Evolutionary conservation across 768 basidiomycete species (phyloP).

Genomic region (Daedalea quercina): DNA sequence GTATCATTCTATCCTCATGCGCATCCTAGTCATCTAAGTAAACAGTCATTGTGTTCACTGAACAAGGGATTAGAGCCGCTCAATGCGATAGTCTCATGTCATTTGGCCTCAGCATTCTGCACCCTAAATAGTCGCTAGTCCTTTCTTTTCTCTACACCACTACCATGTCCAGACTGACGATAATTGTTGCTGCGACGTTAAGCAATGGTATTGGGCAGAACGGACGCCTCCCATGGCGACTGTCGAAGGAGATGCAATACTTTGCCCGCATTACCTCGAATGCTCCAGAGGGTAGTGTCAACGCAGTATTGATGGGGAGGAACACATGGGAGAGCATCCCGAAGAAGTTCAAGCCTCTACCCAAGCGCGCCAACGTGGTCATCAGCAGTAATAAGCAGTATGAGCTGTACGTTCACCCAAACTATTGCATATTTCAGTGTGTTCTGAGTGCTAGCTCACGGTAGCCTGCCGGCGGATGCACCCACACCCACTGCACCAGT

Average conservation of each 20-base stretch:
- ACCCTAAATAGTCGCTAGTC: too few species aligned
- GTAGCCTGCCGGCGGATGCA: conserved; percentile 7
- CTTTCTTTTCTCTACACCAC: too few species aligned
- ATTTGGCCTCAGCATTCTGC: too few species aligned
- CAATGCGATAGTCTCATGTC: too few species aligned
- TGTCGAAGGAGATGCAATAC: conserved; percentile 86
- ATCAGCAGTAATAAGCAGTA: conserved; percentile 56
- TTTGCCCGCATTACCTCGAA: conserved; percentile 75
- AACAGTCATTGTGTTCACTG: too few species aligned
- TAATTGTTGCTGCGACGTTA: conserved; percentile 90
- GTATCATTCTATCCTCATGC: too few species aligned
- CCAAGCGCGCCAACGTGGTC: conserved; percentile 71
- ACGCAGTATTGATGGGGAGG: conserved; percentile 91
- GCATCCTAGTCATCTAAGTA: too few species aligned
- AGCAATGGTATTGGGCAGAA: conserved; percentile 82
- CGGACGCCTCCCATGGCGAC: conserved; percentile 78
- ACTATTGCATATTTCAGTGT: not conserved
- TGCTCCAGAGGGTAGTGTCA: conserved; percentile 47
- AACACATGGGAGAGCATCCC: conserved; percentile 99
- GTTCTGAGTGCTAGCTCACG: conserved; percentile 1
- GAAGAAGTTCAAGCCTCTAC: conserved; percentile 70
- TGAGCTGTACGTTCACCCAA: conserved; percentile 45
- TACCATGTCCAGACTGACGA: conserved; percentile 50
- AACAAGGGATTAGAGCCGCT: too few species aligned
- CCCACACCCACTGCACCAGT: conserved; percentile 18